Base-by-base conservation (phyloP, 768 basidiomycete genomes). In the Amanita phalloides region DNA sequence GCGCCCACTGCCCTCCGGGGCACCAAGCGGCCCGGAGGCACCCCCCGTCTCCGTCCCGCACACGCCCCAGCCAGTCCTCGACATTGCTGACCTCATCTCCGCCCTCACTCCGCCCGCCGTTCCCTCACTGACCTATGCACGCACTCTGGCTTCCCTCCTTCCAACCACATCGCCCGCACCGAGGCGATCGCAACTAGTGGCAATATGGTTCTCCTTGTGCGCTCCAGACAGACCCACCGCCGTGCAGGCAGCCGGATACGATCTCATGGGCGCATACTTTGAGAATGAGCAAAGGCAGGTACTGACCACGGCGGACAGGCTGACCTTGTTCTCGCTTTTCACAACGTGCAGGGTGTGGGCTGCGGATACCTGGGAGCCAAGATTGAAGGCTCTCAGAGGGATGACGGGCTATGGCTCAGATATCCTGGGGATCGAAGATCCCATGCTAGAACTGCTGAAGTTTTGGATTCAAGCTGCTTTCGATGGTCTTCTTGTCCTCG, bases 401-500 rank as follows among this genome's bases (percentile, higher is more conserved):
- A 70, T 90, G 48, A 83, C 83, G 33, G 75, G 71, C 54, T 75
- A 69, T 37, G 85, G 84, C 5, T 58, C 67, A 2, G 80, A 85
- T 43, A 74, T 81, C 26, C 65, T 78, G 33, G 86, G 86, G 17
- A 75, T 86, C 57, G 87, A 89, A 63, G 61, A 68, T 6, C 66
- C 70, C 35, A 60, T 88, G 32, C 65, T 87, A 23, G 66, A 71
- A 37, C 62, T 82, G 45, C 67, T 88, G 39, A 76, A 77, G 56
- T 61, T 70, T 6, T 90, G 86, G 85, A 81, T 86, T 32, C 69
- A 76, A 45, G 75, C 74, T 13, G 82, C 81, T 7, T 86, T 85
- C 53, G 75, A 79, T 10, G 77, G 75, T 5, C 67, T 74, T 20
- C 51, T 72, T 51, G 59, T 66, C 45, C 54, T 62, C 28, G 49